A percentile compares a stretch with the other conserved stretches of the same genome.
phyloP scores from a whole-genome alignment of 129 eudicot genomes.

The Escallonia rubra region DNA sequence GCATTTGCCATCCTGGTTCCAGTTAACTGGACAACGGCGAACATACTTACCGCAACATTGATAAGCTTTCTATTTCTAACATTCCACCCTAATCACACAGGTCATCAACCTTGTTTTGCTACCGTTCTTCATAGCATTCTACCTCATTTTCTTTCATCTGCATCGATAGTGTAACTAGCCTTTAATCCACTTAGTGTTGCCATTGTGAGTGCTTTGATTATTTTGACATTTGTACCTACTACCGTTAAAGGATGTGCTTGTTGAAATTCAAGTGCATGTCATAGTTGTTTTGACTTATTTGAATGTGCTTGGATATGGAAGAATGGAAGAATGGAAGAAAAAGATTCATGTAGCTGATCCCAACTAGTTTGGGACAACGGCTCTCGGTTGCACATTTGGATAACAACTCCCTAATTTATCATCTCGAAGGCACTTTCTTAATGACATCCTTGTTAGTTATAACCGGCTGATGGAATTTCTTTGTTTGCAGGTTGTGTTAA shows the following conservation, averaged over 20 bases:
- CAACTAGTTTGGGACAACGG: conserved; percentile 49
- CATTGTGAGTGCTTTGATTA: too few relatives aligned
- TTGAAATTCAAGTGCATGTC: too few relatives aligned
- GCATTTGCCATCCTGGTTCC: conserved; percentile 82
- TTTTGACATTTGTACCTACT: too few relatives aligned
- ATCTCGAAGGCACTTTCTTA: background rate
- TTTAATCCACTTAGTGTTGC: background rate
- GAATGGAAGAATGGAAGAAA: conserved; percentile 26
- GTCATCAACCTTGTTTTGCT: conserved; percentile 27
- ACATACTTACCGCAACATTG: conserved; percentile 56
- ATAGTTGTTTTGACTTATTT: background rate
- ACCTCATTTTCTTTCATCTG: background rate
- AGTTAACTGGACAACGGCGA: conserved; percentile 67
- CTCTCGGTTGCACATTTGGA: background rate
- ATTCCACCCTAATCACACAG: conserved; percentile 74
- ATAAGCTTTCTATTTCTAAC: conserved; percentile 89
- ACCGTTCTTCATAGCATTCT: too few relatives aligned
- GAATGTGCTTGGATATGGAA: background rate
- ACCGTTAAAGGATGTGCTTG: too few relatives aligned
- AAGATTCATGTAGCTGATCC: conserved; percentile 85
- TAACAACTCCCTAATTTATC: background rate
- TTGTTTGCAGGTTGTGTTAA: conserved; percentile 69
- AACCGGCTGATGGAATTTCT: background rate
- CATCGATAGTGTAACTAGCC: background rate
- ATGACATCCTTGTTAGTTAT: background rate